Conservation (phyloP, 768 basidiomycete genomes). For the Fomitopsis pulvina region DNA sequence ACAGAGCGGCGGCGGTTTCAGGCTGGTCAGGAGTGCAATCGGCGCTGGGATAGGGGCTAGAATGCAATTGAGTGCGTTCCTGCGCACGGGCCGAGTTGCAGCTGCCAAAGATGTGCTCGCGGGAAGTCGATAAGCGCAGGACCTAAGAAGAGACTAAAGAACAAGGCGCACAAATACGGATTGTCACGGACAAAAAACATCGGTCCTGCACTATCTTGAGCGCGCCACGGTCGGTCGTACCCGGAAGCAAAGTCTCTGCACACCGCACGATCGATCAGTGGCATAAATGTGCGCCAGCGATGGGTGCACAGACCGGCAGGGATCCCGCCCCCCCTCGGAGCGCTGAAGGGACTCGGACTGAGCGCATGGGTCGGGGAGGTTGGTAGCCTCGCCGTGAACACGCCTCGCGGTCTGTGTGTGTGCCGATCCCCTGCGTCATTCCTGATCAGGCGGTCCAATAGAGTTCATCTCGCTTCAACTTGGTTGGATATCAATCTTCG, state of each 20-base stretch:
- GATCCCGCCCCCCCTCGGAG: background rate
- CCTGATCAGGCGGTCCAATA: constrained; percentile 1
- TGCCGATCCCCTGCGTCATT: constrained; percentile 11
- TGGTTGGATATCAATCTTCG: constrained; percentile 17
- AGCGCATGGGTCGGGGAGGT: constrained; percentile 1
- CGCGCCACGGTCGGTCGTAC: background rate
- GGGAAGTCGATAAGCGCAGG: background rate
- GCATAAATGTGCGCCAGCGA: background rate
- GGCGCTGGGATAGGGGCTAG: background rate
- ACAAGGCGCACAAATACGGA: background rate
- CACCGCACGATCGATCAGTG: background rate
- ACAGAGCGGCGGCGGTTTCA: background rate
- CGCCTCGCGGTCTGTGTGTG: background rate
- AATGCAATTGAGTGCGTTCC: background rate
- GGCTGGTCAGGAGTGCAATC: background rate
- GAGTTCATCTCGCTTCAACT: constrained; percentile 3
- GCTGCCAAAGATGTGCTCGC: background rate
- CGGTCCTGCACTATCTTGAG: background rate
- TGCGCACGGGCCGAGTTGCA: background rate
- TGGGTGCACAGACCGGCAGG: no score
- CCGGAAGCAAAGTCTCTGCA: background rate
- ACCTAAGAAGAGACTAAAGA: background rate
- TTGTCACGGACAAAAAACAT: background rate
- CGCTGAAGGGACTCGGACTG: background rate
- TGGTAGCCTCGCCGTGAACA: constrained; percentile 4